A percentile compares a stretch with the other conserved stretches of the same genome.
Conservation (phyloP, 1,284 basidiomycete genomes). For the Ganoderma boninense region DNA sequence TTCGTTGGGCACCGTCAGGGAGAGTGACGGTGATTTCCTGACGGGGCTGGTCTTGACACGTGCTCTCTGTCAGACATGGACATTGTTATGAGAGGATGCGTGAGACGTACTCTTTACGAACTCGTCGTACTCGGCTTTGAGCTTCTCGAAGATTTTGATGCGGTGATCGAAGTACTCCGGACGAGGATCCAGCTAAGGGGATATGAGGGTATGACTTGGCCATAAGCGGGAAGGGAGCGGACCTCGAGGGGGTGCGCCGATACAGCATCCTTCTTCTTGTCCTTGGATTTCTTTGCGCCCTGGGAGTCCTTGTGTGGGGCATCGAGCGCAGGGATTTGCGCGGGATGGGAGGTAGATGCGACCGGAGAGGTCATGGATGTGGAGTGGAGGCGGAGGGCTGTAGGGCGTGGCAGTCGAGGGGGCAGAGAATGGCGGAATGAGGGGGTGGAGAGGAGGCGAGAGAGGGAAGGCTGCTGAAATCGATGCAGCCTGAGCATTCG, state of each 20-base stretch:
- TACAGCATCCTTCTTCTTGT: conserved; percentile 51
- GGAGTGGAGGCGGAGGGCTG: conserved; percentile 20
- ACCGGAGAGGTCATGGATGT: conserved; percentile 45
- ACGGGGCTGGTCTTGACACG: conserved; percentile 77
- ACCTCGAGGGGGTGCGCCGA: conserved; percentile 73
- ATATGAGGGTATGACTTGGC: not conserved
- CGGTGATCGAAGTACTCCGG: conserved; percentile 92
- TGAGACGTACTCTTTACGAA: conserved; percentile 72
- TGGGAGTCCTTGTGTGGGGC: conserved; percentile 41
- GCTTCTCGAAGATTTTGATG: conserved; percentile 89
- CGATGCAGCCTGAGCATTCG: conserved; percentile 34
- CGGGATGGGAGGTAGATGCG: conserved; percentile 48
- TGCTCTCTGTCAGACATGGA: conserved; percentile 3
- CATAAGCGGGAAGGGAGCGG: conserved; percentile 30
- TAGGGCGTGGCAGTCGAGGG: conserved; percentile 11
- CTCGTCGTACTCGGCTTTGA: conserved; percentile 89
- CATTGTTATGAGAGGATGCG: not conserved
- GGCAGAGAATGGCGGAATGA: conserved; percentile 2
- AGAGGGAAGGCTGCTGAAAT: conserved; percentile 27
- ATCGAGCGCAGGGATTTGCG: conserved; percentile 44
- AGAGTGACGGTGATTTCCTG: conserved; percentile 88
- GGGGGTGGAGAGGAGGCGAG: conserved; percentile 24
- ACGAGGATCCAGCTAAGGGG: conserved; percentile 75
- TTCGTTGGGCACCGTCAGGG: conserved; percentile 86
- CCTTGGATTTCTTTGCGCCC: conserved; percentile 47